Conservation (phyloP, 129 eudicot species). For the Saussurea involucrata region DNA sequence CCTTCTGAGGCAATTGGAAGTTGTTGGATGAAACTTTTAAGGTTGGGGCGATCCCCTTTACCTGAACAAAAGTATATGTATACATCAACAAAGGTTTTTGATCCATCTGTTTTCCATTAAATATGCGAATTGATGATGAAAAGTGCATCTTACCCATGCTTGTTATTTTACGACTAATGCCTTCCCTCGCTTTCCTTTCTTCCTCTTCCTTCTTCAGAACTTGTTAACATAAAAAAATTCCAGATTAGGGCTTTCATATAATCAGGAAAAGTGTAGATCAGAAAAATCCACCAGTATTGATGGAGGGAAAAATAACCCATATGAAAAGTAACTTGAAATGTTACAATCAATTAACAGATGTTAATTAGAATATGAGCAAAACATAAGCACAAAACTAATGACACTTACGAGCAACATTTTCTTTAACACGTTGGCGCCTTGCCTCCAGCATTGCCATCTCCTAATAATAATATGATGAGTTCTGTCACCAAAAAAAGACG, state of each 20-base stretch:
- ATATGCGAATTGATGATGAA: neutral
- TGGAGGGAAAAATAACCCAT: too few species aligned
- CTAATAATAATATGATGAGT: slow-evolving; percentile 35
- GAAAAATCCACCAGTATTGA: neutral
- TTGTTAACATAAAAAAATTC: slow-evolving; percentile 20
- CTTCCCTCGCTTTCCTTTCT: slow-evolving; percentile 73
- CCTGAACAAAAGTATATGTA: slow-evolving; percentile 34
- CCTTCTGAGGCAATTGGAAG: slow-evolving; percentile 69
- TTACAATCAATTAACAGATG: neutral
- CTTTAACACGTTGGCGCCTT: slow-evolving; percentile 73
- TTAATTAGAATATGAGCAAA: neutral
- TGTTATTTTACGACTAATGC: slow-evolving; percentile 34
- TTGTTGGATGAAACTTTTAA: slow-evolving; percentile 80
- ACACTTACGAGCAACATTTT: slow-evolving; percentile 85
- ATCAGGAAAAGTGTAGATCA: neutral
- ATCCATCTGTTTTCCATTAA: neutral
- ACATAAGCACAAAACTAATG: slow-evolving; percentile 5
- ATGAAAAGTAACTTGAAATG: neutral
- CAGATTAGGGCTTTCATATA: slow-evolving; percentile 5
- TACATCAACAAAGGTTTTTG: neutral
- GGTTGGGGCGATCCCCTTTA: slow-evolving; percentile 79
- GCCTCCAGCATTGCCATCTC: slow-evolving; percentile 83
- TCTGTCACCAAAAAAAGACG: slow-evolving; percentile 7
- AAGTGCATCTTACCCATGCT: slow-evolving; percentile 46
- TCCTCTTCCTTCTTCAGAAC: slow-evolving; percentile 98